These are phyloP conservation scores for Cutaneotrichosporon sp. DNA, from an alignment of 1,284 basidiomycete species.

Conservation along the genomic window DNA sequence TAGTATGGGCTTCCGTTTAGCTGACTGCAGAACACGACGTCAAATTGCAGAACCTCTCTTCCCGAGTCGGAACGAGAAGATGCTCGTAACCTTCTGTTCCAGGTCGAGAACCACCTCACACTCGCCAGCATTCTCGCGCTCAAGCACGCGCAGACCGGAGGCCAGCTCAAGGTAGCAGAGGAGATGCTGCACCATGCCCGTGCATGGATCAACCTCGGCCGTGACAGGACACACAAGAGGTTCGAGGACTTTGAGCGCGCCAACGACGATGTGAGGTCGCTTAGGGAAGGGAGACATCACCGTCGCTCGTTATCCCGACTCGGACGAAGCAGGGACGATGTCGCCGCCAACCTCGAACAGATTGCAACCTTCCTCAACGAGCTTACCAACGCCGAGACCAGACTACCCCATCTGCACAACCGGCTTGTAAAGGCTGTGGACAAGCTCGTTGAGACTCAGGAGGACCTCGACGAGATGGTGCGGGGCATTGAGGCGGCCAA, in stretches of 20 bases:
- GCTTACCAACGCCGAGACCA: background rate
- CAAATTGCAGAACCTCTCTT: background rate
- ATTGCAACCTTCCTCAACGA: background rate
- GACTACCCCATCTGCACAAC: background rate
- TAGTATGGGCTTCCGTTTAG: background rate
- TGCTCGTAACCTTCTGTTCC: background rate
- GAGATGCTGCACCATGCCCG: background rate
- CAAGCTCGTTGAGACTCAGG: background rate
- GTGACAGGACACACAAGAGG: background rate
- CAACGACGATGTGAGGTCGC: background rate
- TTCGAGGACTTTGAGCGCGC: constrained; percentile 3
- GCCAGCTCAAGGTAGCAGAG: background rate
- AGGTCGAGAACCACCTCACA: background rate
- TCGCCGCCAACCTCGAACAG: background rate
- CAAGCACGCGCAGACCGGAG: background rate
- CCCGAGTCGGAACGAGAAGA: background rate
- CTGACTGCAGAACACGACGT: background rate
- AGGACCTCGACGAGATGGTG: background rate
- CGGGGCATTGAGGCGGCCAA: background rate
- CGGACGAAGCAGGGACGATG: background rate
- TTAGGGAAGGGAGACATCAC: background rate
- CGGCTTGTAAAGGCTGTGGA: background rate
- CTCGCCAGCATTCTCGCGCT: background rate
- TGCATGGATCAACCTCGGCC: background rate
- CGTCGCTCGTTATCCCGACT: background rate